phyloP scores from a whole-genome alignment of 768 basidiomycete genomes.

The Leccinum broughii region DNA sequence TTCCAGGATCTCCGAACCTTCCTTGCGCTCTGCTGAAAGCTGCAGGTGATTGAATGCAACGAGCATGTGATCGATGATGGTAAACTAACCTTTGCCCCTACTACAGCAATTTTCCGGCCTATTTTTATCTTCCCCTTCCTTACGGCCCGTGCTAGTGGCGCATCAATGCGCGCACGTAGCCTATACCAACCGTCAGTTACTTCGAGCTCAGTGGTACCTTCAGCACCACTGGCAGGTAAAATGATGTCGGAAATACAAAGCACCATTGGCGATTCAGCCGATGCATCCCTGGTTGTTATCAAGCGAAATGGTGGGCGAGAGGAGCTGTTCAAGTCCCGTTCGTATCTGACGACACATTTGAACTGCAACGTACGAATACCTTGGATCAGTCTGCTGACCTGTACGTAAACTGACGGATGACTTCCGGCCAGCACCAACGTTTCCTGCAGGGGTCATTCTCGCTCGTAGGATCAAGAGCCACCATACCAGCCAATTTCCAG shows the following conservation, averaged over 20 bases:
- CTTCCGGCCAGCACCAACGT: slow-evolving; percentile 83
- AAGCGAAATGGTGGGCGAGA: slow-evolving; percentile 80
- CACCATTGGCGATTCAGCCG: slow-evolving; percentile 77
- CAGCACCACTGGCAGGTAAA: slow-evolving; percentile 45
- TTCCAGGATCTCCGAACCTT: slow-evolving; percentile 81
- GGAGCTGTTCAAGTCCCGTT: slow-evolving; percentile 78
- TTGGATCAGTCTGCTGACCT: slow-evolving; percentile 49
- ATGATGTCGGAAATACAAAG: slow-evolving; percentile 78
- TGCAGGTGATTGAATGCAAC: slow-evolving; percentile 28
- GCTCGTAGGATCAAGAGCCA: slow-evolving; percentile 64
- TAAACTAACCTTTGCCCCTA: slow-evolving; percentile 71
- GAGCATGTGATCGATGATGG: not conserved
- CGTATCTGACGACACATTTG: slow-evolving; percentile 59
- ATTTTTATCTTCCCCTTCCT: slow-evolving; percentile 62
- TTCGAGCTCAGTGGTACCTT: slow-evolving; percentile 63
- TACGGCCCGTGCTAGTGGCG: slow-evolving; percentile 68
- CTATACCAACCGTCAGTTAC: slow-evolving; percentile 99
- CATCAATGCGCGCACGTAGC: slow-evolving; percentile 75
- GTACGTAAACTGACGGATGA: slow-evolving; percentile 81
- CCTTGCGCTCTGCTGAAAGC: slow-evolving; percentile 71
- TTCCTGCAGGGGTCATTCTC: slow-evolving; percentile 46
- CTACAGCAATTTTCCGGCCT: slow-evolving; percentile 82
- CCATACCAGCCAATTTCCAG: slow-evolving; percentile 94
- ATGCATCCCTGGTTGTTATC: slow-evolving; percentile 81
- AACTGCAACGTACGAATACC: not conserved